Conservation (phyloP, 2,329 filamentous ascomycete genomes). For the Exophiala alcalophila region DNA sequence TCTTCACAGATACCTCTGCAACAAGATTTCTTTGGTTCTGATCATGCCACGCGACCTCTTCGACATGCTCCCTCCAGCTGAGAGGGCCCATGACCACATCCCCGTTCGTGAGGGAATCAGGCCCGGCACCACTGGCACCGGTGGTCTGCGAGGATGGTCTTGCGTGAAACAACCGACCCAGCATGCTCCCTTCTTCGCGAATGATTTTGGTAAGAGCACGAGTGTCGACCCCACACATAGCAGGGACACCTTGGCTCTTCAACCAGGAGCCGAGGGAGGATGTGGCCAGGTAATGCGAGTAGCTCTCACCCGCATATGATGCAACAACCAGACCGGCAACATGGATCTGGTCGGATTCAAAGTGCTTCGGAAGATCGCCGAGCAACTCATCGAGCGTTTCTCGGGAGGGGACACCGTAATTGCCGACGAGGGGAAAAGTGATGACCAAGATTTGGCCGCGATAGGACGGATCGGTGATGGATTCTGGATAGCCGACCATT, state of each 20-base stretch:
- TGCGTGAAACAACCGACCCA: slow-evolving; percentile 81
- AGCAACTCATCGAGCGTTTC: slow-evolving; percentile 82
- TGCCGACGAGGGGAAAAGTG: slow-evolving; percentile 92
- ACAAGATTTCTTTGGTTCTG: slow-evolving; percentile 84
- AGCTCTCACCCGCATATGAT: slow-evolving; percentile 91
- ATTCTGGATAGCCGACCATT: slow-evolving; percentile 98
- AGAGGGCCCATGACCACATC: slow-evolving; percentile 33
- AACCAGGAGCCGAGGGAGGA: slow-evolving; percentile 93
- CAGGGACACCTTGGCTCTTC: slow-evolving; percentile 90
- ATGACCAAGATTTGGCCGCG: slow-evolving; percentile 93
- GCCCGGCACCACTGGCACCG: slow-evolving; percentile 37
- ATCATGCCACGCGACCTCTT: slow-evolving; percentile 81
- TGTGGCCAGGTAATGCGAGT: slow-evolving; percentile 85
- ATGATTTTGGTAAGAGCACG: slow-evolving; percentile 91
- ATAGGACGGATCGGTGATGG: slow-evolving; percentile 82
- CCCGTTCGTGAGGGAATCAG: slow-evolving; percentile 40
- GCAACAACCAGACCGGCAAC: slow-evolving; percentile 87
- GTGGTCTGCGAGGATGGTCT: slow-evolving; percentile 47
- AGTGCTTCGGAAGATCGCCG: slow-evolving; percentile 81
- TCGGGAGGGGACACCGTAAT: slow-evolving; percentile 92
- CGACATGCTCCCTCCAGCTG: slow-evolving; percentile 62
- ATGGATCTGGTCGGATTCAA: slow-evolving; percentile 90
- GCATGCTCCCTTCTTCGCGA: slow-evolving; percentile 90
- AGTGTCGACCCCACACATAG: slow-evolving; percentile 93
- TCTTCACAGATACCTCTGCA: slow-evolving; percentile 70